Base-by-base conservation (phyloP, 176 grass and related monocot genomes). In the Aegilops sharonensis region DNA sequence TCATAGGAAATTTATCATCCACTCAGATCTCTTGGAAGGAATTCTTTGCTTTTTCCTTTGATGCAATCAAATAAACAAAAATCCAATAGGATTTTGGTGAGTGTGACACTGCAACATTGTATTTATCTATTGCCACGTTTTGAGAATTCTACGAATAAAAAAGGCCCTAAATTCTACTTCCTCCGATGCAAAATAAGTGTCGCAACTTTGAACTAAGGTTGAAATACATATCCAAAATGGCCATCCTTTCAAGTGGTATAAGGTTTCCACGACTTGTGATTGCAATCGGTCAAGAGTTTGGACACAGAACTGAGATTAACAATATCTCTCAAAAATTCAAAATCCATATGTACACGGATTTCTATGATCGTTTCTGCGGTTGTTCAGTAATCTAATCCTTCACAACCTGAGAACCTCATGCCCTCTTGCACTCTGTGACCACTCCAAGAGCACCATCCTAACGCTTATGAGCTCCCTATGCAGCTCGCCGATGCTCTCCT, bases 391-490 rank as follows among this genome's bases (percentile, higher is more conserved):
- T 88, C 69, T 69, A 42, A 87, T 88, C 69, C 23, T 85, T 81
- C 77, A 75, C 4, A 88, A 43, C 75, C 25, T 87, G 12, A 89
- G 89, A n/a, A 69, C 6, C 29, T 87, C 61, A 11, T 69, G 85
- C 0, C 85, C 81, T 77, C 89, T 81, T 35, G 85, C 82, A 25
- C 27, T 77, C 39, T 85, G 81, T 31, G 85, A 87, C 85, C 89
- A 85, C 21, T 87, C 90, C 69, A 98, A 34, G 57, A 98, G 86
- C 65, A 75, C 84, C 50, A 98, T 88, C 81, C 91, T 95, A 42
- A 92, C 89, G 14, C 10, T 81, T 8, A 98, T 87, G 30, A 95
- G 56, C 64, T 87, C 85, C 39, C 81, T 84, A 20, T 85, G 92
- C 39, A 98, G 64, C 32, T 92, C 89, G 68, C 85, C 85, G 13